Percentiles rank a stretch among this genome's conserved stretches.
Evolutionary conservation across 345 rosid genomes (phyloP).

Genomic region (Moringa oleifera): DNA sequence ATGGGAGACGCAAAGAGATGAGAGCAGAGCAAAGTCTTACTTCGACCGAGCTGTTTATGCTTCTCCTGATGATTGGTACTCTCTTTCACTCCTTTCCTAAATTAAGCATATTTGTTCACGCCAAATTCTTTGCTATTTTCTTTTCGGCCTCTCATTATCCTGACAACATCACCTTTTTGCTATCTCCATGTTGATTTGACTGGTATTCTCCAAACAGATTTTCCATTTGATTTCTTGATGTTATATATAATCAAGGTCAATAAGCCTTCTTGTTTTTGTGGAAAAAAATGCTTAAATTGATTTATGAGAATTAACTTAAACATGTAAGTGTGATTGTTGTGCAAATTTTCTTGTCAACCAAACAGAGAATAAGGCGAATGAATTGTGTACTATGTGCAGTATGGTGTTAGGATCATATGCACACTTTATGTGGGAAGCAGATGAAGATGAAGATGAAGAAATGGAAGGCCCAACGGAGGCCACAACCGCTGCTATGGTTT

Average conservation of each 20-base stretch:
- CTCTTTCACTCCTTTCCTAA: neutral
- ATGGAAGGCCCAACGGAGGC: slow-evolving; percentile 2
- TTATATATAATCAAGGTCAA: no score
- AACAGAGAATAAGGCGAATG: neutral
- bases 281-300: no score
- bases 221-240: no score
- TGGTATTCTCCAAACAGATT: no score
- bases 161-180: no score
- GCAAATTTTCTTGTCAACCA: neutral
- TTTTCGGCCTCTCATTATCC: neutral
- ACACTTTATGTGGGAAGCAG: slow-evolving; percentile 83
- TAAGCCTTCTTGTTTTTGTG: no score
- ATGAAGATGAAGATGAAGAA: slow-evolving; percentile 44
- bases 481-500: slow-evolving; percentile 35
- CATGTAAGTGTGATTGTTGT: no score
- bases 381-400: slow-evolving; percentile 26
- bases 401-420: slow-evolving; percentile 83
- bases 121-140: neutral
- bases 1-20: slow-evolving; percentile 63
- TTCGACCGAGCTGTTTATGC: slow-evolving; percentile 65
- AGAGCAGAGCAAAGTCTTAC: slow-evolving; percentile 55
- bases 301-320: no score
- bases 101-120: no score
- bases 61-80: slow-evolving; percentile 71
- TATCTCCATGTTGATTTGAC: no score